These are phyloP conservation scores for Tricholoma saponaceum DNA, from an alignment of 768 basidiomycete species.

Conservation along the genomic window DNA sequence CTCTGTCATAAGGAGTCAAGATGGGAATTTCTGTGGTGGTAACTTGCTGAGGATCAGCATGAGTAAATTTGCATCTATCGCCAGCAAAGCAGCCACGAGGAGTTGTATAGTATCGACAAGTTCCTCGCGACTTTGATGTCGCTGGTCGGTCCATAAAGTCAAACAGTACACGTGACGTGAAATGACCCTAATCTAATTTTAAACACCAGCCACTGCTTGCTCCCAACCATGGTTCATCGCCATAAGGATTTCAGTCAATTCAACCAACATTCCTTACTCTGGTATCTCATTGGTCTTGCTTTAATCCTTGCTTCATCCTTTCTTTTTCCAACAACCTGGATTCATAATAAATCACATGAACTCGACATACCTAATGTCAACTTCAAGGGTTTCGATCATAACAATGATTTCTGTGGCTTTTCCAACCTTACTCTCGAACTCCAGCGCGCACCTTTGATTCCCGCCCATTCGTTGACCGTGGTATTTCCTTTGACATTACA, in stretches of 20 bases:
- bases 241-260: not conserved
- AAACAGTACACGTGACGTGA: conserved; percentile 1
- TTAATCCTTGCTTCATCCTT: not conserved
- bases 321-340: not conserved
- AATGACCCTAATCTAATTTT: too few relatives aligned
- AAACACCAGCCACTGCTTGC: too few relatives aligned
- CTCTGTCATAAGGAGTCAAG: conserved; percentile 62
- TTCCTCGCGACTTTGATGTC: conserved; percentile 65
- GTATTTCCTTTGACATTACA: conserved; percentile 41
- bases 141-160: conserved; percentile 36
- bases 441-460: conserved; percentile 4
- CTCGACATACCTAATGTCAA: not conserved
- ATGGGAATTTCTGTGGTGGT: not conserved
- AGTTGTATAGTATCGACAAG: conserved; percentile 63
- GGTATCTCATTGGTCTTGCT: not conserved
- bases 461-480: conserved; percentile 37
- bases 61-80: conserved; percentile 69
- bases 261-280: not conserved
- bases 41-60: conserved; percentile 35
- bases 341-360: not conserved
- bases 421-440: not conserved
- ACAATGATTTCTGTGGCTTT: not conserved
- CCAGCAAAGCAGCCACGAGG: conserved; percentile 66
- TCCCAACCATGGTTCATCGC: not conserved
- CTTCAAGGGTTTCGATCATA: not conserved